Evolutionary conservation across 140 eudicot species (phyloP), one percentile per base, ranked within the genome.

Genomic region (Anethum foeniculum): DNA sequence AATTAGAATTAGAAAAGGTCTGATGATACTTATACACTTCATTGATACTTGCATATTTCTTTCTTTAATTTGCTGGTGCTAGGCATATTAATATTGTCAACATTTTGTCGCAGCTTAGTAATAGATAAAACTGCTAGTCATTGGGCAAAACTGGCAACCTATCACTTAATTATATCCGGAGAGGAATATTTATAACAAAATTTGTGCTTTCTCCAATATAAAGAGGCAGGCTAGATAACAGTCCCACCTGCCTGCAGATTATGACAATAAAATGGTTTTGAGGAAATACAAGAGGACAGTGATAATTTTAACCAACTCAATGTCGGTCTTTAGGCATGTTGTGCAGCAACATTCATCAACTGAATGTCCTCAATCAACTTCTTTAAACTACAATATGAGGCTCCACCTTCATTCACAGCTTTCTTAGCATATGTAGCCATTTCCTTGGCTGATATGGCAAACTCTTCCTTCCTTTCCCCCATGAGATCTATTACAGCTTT

Each of bases 361-460:
- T 84, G 89, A 3, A 92, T 85, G 39, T 92, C 89, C 46, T 81
- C 58, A 49, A 90, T 76, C 21, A 92, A 76, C 39, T 79, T 83
- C 19, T 85, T 73, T 72, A 90, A 76, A 65, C n/a, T 78, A 19
- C 34, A 38, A 65, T 64, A 79, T 2, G 95, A 92, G 21, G 88
- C 71, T 41, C 96, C 97, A 28, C 86, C 90, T 85, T 87, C 83
- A 28, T 78, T 72, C 19, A 90, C 86, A 79, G 83, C 75, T 44
- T 49, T 64, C 62, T 32, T 83, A 14, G 87, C 90, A 46, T 64
- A 75, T 23, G 34, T 36, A 21, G 87, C 78, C 82, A 88, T 65
- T 21, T 80, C 39, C 18, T 85, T 74, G 7, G 86, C 90, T 60
- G 83, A 81, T 38, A 77, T 41, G 32, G 60, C 39, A 72, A 92